Evolutionary conservation across 2,329 filamentous ascomycete species (phyloP).

Genomic region (Drechslerella dactyloides): DNA sequence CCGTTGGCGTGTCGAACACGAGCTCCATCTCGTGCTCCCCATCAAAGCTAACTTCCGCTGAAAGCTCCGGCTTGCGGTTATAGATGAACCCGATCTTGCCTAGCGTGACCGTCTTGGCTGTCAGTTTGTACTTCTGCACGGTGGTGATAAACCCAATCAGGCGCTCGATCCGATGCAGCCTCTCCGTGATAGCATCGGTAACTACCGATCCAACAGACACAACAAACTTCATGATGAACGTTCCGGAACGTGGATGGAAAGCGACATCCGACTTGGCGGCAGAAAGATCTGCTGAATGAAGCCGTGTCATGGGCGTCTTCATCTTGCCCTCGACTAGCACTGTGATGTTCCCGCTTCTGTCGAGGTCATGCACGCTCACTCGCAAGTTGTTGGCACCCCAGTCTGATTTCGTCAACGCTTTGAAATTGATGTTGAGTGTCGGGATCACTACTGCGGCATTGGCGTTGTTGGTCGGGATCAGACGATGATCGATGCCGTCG

Average conservation of each 20-base stretch:
- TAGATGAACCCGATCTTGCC: constrained; percentile 74
- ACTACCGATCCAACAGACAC: constrained; percentile 67
- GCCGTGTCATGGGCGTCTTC: constrained; percentile 63
- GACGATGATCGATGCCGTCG: constrained; percentile 54
- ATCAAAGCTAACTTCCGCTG: constrained; percentile 48
- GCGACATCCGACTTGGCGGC: constrained; percentile 66
- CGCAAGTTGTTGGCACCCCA: constrained; percentile 69
- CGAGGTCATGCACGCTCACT: constrained; percentile 63
- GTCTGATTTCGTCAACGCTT: constrained; percentile 54
- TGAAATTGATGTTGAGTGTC: constrained; percentile 56
- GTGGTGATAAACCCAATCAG: constrained; percentile 74
- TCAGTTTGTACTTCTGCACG: constrained; percentile 64
- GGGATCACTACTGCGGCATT: constrained; percentile 51
- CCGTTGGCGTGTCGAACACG: constrained; percentile 62
- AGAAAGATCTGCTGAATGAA: constrained; percentile 55
- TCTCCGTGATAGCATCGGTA: constrained; percentile 66
- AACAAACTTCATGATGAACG: constrained; percentile 69
- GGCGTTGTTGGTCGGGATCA: constrained; percentile 55
- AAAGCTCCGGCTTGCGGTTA: constrained; percentile 56
- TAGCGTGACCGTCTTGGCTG: constrained; percentile 68
- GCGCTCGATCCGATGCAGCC: constrained; percentile 71
- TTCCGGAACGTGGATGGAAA: constrained; percentile 67
- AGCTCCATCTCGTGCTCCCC: constrained; percentile 63
- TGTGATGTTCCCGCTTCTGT: constrained; percentile 65
- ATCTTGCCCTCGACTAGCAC: constrained; percentile 66